Percentiles rank a stretch among this genome's conserved stretches.
Evolutionary conservation across 306 rosid genomes (phyloP).

Genomic region (Trichosanthes truncata): DNA sequence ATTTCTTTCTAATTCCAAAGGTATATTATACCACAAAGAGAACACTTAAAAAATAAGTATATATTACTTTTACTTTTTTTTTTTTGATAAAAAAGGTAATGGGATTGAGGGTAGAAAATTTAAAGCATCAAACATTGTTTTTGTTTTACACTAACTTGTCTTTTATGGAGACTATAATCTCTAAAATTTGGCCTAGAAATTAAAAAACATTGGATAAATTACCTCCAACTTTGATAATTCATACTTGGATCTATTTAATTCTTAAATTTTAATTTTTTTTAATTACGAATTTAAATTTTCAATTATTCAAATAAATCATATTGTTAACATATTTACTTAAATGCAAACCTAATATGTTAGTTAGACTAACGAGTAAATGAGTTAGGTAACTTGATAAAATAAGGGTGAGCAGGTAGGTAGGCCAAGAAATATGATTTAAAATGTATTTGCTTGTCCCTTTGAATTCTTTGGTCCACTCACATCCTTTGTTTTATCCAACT

Average conservation of each 20-base stretch:
- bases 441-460: background rate
- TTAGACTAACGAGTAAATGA: background rate
- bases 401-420: background rate
- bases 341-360: too few relatives aligned
- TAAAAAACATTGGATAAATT: too few relatives aligned
- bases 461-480: background rate
- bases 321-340: too few relatives aligned
- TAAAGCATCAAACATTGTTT: background rate
- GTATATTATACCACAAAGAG: background rate
- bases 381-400: background rate
- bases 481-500: too few relatives aligned
- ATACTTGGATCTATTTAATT: too few relatives aligned
- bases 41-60: background rate
- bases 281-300: too few relatives aligned
- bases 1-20: background rate
- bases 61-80: background rate
- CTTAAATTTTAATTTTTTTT: too few relatives aligned
- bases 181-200: too few relatives aligned
- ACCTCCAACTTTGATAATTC: too few relatives aligned
- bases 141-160: background rate
- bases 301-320: too few relatives aligned
- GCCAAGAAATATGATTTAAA: background rate
- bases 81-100: background rate
- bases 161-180: background rate
- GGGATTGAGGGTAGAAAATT: background rate